Evolutionary conservation across 208 protist species (phyloP).

Genomic region (Leishmania tropica): DNA sequence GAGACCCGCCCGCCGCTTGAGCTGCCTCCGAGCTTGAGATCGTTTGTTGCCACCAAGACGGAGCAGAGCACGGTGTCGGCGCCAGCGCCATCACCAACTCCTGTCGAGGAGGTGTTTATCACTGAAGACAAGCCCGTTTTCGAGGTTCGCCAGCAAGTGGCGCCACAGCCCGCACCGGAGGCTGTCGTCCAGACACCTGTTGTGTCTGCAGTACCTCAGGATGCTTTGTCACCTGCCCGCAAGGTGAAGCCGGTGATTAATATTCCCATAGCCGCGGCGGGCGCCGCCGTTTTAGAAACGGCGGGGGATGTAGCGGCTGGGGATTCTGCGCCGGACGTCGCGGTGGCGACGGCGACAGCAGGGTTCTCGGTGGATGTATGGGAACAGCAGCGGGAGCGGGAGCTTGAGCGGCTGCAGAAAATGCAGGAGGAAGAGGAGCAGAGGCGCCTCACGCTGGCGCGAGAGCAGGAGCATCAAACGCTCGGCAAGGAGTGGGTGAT

Average conservation of each 20-base stretch:
- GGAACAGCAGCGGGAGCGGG: conserved; percentile 84
- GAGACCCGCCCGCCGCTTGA: not conserved
- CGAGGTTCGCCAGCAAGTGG: conserved; percentile 19
- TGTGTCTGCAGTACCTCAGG: not conserved
- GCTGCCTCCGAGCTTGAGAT: not conserved
- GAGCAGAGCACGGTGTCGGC: not conserved
- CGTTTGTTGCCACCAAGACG: not conserved
- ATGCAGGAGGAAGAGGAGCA: conserved; percentile 67
- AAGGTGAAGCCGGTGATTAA: conserved; percentile 23
- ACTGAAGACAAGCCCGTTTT: conserved; percentile 61
- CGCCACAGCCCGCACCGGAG: conserved; percentile 11
- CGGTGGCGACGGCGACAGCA: not conserved
- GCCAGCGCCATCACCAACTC: not conserved
- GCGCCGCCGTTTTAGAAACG: not conserved
- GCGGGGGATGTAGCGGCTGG: not conserved
- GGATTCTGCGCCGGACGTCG: not conserved
- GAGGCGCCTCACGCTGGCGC: conserved; percentile 36
- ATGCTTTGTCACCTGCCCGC: not conserved
- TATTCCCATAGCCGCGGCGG: conserved; percentile 30
- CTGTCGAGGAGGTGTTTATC: conserved; percentile 41
- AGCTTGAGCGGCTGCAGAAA: conserved; percentile 69
- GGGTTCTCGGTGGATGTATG: conserved; percentile 77
- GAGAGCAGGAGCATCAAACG: conserved; percentile 64
- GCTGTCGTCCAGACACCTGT: conserved; percentile 12
- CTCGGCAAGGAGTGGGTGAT: conserved; percentile 73